Conservation (phyloP, 2,329 filamentous ascomycete species). For the Colletotrichum gloeosporioides region DNA sequence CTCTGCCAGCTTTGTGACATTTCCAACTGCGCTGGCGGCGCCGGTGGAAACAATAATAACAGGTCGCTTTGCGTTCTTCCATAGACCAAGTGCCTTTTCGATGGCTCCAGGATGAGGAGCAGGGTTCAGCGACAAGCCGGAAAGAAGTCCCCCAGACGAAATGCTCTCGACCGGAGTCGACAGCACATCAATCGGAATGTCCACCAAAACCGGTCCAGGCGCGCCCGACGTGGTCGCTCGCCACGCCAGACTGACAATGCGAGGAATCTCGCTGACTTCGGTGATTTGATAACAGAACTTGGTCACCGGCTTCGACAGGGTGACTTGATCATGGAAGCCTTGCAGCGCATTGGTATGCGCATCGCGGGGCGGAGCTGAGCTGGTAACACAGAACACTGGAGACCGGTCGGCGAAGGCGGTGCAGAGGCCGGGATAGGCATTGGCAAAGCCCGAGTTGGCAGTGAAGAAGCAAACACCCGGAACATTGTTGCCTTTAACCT, state of each 20-base stretch:
- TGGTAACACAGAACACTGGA: conserved; percentile 3
- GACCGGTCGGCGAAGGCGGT: conserved; percentile 5
- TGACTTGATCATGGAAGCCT: conserved; percentile 6
- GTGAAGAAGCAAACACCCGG: conserved; percentile 5
- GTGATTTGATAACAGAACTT: conserved; percentile 1
- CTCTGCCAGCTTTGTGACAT: not conserved
- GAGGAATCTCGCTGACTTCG: not conserved
- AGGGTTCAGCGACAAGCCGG: not conserved
- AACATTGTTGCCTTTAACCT: not conserved
- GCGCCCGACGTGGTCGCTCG: not conserved
- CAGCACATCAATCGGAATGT: conserved; percentile 1
- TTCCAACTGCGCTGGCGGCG: not conserved
- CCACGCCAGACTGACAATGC: conserved; percentile 4
- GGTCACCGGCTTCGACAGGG: not conserved
- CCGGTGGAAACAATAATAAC: conserved; percentile 1
- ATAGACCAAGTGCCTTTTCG: not conserved
- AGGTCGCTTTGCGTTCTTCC: not conserved
- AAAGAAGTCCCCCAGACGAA: not conserved
- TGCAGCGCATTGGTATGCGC: conserved; percentile 5
- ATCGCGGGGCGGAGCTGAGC: not conserved
- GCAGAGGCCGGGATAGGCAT: not conserved
- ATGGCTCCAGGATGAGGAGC: not conserved
- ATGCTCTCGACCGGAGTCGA: not conserved
- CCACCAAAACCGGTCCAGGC: conserved; percentile 1
- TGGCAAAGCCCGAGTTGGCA: conserved; percentile 7